Base-by-base conservation (phyloP, 2,329 filamentous ascomycete genomes). In the Coniochaeta ligniaria region DNA sequence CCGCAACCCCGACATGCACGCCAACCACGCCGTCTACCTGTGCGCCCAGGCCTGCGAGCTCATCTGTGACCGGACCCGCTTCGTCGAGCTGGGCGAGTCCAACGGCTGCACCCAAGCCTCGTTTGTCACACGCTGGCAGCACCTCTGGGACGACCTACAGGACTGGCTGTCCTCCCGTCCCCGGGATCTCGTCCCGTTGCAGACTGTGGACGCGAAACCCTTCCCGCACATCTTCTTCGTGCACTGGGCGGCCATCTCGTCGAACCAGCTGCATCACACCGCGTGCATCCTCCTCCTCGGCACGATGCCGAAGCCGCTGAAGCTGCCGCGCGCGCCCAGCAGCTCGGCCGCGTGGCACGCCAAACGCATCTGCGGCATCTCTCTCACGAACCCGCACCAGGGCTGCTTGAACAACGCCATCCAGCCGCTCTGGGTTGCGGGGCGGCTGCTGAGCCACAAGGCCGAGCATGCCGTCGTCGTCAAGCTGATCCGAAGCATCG, bases 21-120 rank as follows among this genome's bases (percentile, higher is more conserved):
- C 83, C 35, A 86, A 86, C 64, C 83, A 82, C 63, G 76, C 83
- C 8, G 82, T 86, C 2, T 86, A 82, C 63, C 74, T 87, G 1
- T 80, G 77, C 58, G 78, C 82, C 4, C 77, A 76, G 60, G 77
- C 78, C 1, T 82, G 78, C 61, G 77, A 83, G 63, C 75, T 85
- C 3, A 71, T 82, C 14, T 75, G 78, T 9, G 74, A 78, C 59
- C 77, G 76, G 20, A 82, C 80, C 3, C 76, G 77, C 36, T 79
- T 74, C 63, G 64, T 76, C 3, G 80, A 83, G 64, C 71, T 82
- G 1, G 77, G 76, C 6, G 74, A 78, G 60, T 67, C 73, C 8
- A 80, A 80, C 62, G 75, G 75, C 4, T 80, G 77, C 60, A 71
- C 74, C 24, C 68, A 72, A 16, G 68, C 73, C 1, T 64, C 64